A percentile compares a stretch with the other conserved stretches of the same genome.
Conservation (phyloP, 805 yeast genomes). For the Brettanomyces anomalus region DNA sequence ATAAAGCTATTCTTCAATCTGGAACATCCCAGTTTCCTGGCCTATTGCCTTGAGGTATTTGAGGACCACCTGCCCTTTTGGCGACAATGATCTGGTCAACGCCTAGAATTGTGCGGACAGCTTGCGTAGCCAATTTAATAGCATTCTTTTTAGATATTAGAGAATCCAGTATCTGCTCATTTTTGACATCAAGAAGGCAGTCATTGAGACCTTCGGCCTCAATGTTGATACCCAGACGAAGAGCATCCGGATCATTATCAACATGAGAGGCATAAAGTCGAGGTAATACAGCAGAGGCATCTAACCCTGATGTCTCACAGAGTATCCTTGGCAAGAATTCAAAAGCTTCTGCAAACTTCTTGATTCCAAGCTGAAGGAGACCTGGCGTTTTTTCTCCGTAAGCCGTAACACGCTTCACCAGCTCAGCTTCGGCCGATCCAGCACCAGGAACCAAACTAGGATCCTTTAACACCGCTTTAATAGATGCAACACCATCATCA, state of each 20-base stretch:
- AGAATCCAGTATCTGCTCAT: slow-evolving; percentile 68
- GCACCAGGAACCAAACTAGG: slow-evolving; percentile 86
- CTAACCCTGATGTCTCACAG: slow-evolving; percentile 92
- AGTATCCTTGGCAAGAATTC: slow-evolving; percentile 89
- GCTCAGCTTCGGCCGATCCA: slow-evolving; percentile 87
- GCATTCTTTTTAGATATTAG: slow-evolving; percentile 78
- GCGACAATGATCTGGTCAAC: slow-evolving; percentile 99
- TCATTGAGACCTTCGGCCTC: slow-evolving; percentile 55
- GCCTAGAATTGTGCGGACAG: slow-evolving; percentile 80
- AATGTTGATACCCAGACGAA: slow-evolving; percentile 60
- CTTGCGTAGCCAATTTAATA: slow-evolving; percentile 89
- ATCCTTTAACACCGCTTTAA: slow-evolving; percentile 84
- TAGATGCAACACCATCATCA: slow-evolving; percentile 91
- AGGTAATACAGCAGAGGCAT: slow-evolving; percentile 82
- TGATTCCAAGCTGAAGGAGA: slow-evolving; percentile 83
- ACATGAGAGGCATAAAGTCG: slow-evolving; percentile 84
- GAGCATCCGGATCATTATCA: slow-evolving; percentile 29
- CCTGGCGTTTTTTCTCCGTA: slow-evolving; percentile 96
- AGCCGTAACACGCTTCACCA: slow-evolving; percentile 67
- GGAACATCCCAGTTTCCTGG: slow-evolving; percentile 97
- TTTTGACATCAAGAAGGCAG: slow-evolving; percentile 65
- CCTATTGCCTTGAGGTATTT: slow-evolving; percentile 73
- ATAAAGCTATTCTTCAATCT: slow-evolving; percentile 34
- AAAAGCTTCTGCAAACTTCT: slow-evolving; percentile 88
- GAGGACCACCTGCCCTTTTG: slow-evolving; percentile 97